These are phyloP conservation scores for Leavenworthia alabamica DNA, from an alignment of 345 rosid species.

Conservation along the genomic window DNA sequence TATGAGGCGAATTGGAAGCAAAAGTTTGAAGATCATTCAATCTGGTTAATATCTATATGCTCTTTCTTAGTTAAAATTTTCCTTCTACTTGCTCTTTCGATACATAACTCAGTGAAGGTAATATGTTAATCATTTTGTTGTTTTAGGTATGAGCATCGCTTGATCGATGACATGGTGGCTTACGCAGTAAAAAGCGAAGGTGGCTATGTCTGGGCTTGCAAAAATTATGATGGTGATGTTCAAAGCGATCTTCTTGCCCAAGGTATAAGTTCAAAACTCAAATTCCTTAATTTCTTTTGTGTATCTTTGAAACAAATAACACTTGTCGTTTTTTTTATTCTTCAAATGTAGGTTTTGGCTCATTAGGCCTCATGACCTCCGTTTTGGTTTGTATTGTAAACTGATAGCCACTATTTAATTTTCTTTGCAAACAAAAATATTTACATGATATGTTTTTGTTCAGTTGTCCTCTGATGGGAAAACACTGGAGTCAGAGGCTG, in stretches of 20 bases:
- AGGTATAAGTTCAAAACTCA: constrained; percentile 36
- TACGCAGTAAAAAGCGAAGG: constrained; percentile 93
- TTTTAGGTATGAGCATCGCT: constrained; percentile 92
- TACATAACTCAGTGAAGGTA: background rate
- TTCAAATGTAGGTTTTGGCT: constrained; percentile 75
- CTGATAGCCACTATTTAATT: background rate
- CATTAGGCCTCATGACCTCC: constrained; percentile 95
- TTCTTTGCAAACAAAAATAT: background rate
- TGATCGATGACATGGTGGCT: constrained; percentile 99
- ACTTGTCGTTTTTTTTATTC: background rate
- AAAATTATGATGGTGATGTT: constrained; percentile 98
- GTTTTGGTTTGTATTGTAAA: constrained; percentile 58
- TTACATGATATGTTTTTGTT: constrained; percentile 17
- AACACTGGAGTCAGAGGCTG: constrained; percentile 95
- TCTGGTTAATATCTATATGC: constrained; percentile 50
- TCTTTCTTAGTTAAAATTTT: background rate
- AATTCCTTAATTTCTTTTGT: background rate
- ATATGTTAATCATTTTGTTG: background rate
- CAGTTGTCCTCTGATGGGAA: constrained; percentile 93
- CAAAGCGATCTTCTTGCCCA: constrained; percentile 98
- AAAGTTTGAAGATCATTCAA: constrained; percentile 82
- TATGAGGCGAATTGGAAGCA: constrained; percentile 89
- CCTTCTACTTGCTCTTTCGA: background rate
- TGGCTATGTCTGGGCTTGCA: constrained; percentile 99
- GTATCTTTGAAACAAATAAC: background rate